Base-by-base conservation (phyloP, 192 early-diverging fungal species). In the Diversispora eburnea region DNA sequence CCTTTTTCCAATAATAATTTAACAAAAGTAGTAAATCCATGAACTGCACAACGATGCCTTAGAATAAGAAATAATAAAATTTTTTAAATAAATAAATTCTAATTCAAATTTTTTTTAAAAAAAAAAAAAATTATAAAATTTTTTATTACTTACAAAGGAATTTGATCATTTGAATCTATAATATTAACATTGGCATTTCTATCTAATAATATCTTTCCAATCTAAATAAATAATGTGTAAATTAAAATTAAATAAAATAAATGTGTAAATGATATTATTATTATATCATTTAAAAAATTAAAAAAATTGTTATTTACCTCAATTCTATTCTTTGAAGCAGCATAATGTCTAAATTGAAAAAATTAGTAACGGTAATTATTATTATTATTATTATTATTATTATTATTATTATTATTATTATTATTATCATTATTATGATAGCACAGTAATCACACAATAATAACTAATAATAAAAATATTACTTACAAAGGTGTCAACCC, bases 301-400 rank as follows among this genome's bases (percentile, higher is more conserved):
- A 33, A 33, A 33, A 33, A 25, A 12, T 19, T 5, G 10, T 20
- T 19, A 8, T 60, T 78, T 47, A 80, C 83, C 49, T 87, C 86
- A 60, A 83, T 54, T 57, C 78, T 80, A 75, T 86, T 87, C 66
- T 87, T 87, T 15, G 88, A 89, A 3, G 86, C 83, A 13, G 83
- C 88, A 63, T 89, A 89, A 72, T 85, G 84, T 46, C 82, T 84
- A 66, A 63, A 33, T 8, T 57, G 57, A 43, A 75, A 43, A 49
- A 45, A 70, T 19, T 2, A 33, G 2, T 33, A 33, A 33, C 25
- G n/a, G n/a, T n/a, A n/a, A n/a, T 33, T 33, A 33, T 33, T 33
- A 33, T 33, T 33, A 33, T 33, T 33, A 33, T 33, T 33, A 33
- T 33, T 33, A 33, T 33, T 33, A 33, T 33, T 33, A 33, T 33